Conservation (phyloP, 257 asterid species). For the Plectranthus barbatus region DNA sequence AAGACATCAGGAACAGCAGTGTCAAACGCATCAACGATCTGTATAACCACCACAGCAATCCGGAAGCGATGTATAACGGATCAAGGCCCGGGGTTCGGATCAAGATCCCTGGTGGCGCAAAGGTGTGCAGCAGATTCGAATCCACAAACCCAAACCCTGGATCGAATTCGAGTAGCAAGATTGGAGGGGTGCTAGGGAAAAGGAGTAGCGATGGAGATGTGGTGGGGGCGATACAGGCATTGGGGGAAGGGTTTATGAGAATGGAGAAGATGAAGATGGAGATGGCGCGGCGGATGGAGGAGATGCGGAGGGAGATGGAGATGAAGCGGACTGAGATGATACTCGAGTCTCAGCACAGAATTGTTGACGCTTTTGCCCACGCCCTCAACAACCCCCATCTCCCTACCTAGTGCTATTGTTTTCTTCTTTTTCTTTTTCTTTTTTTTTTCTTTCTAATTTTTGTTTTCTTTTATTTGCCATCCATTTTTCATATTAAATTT, state of each 20-base stretch:
- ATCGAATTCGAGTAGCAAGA: constrained; percentile 22
- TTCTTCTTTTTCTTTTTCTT: too few relatives aligned
- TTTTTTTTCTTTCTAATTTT: too few relatives aligned
- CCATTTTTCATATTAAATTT: too few relatives aligned
- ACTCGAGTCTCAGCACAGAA: constrained; percentile 66
- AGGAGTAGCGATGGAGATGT: constrained; percentile 35
- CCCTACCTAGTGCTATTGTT: too few relatives aligned
- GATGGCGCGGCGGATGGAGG: constrained; percentile 52
- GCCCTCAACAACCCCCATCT: constrained; percentile 46
- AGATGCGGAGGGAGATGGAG: constrained; percentile 83
- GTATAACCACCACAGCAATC: constrained; percentile 20
- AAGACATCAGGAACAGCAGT: constrained; percentile 30
- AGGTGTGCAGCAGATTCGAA: constrained; percentile 20
- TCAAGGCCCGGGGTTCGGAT: constrained; percentile 43
- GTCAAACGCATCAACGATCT: constrained; percentile 40
- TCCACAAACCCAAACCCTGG: constrained; percentile 24
- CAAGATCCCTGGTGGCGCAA: constrained; percentile 38
- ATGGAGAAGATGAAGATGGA: constrained; percentile 84
- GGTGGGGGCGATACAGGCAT: constrained; percentile 43
- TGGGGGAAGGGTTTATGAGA: constrained; percentile 74
- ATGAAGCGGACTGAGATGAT: constrained; percentile 76
- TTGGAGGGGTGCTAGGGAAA: too few relatives aligned
- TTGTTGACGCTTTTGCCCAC: constrained; percentile 55
- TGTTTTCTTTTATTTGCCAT: too few relatives aligned
- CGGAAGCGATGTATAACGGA: constrained; percentile 22